Base-by-base conservation (phyloP, 352 stramenopile genomes). In the Phytophthora meadii region DNA sequence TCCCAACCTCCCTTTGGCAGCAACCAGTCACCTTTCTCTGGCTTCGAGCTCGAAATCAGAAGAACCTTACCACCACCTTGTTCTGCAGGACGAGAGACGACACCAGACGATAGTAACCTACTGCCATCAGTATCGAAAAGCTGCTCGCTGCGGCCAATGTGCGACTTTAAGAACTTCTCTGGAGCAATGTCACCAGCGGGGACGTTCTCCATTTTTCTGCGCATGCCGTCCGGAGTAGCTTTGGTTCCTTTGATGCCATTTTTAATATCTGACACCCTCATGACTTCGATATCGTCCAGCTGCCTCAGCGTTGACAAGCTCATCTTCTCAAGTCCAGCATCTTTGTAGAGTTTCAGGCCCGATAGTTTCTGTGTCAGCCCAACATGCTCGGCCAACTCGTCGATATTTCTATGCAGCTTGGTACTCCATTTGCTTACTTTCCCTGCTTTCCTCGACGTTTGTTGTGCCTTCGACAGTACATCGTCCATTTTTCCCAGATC, bases 1-100 rank as follows among this genome's bases (percentile, higher is more conserved):
- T 70, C 36, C 54, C 54, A 70, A 4, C 62, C 62, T 32, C 62
- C 62, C 22, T 70, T 70, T 6, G 60, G 62, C 14, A 70, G 41
- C 4, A 70, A 5, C 40, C 40, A 70, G 12, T 65, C 62, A 11
- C 34, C 40, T 44, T 65, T 70, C 0, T 25, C 36, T 9, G 62
- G 37, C 6, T 61, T 65, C 5, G 62, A 65, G 42, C 62, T 70
- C 5, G 54, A 65, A 65, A 70, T 57, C 0, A 65, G 47, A 42
- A 65, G 62, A 1, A 70, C 41, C 3, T 61, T 3, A n/a, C 42
- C 45, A 14, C 36, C 44, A 1, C 42, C 50, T 41, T 54, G 10
- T 15, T 56, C 28, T 14, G 17, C 19, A 24, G 36, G 17, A 4
- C 48, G 10, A 0, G 46, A 65, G 14, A 65, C 37, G 5, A 57